Evolutionary conservation across 75 land plant genomes (phyloP).

Genomic region (Adiantum capillusveneris): DNA sequence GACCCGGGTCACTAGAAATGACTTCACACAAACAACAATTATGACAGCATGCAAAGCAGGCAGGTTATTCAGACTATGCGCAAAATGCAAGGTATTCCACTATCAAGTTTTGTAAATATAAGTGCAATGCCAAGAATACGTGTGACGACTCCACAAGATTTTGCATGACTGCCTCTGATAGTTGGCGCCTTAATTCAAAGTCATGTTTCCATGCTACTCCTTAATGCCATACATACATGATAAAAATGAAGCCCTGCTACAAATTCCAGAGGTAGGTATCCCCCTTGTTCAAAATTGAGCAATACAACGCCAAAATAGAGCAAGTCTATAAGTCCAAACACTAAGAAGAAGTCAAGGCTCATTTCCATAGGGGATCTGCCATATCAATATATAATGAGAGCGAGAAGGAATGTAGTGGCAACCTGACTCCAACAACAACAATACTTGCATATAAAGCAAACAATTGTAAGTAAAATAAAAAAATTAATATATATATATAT

Average conservation of each 20-base stretch:
- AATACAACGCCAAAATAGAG: conserved; percentile 24
- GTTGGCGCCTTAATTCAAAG: too few relatives aligned
- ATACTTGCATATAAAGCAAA: too few relatives aligned
- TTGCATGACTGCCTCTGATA: conserved; percentile 23
- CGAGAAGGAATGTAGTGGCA: conserved; percentile 21
- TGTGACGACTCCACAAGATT: conserved; percentile 18
- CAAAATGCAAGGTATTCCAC: conserved; percentile 51
- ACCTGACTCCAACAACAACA: conserved; percentile 33
- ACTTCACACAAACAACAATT: too few relatives aligned
- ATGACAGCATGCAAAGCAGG: conserved; percentile 59
- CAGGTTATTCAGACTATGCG: conserved; percentile 37
- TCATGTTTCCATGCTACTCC: too few relatives aligned
- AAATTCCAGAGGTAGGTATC: conserved; percentile 49
- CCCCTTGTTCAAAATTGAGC: conserved; percentile 31
- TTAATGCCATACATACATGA: too few relatives aligned
- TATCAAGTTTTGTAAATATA: too few relatives aligned
- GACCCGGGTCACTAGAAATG: too few relatives aligned
- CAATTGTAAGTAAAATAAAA: too few relatives aligned
- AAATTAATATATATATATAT: too few relatives aligned
- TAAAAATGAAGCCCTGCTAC: conserved; percentile 28
- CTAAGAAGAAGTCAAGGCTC: conserved; percentile 8
- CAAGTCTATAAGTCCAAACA: conserved; percentile 21
- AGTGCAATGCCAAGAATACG: too few relatives aligned
- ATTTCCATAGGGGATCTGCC: conserved; percentile 20
- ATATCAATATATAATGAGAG: conserved; percentile 39